Evolutionary conservation across 805 yeast genomes (phyloP), one percentile per base, ranked within the genome.

Genomic region (Nakazawaea sp.): DNA sequence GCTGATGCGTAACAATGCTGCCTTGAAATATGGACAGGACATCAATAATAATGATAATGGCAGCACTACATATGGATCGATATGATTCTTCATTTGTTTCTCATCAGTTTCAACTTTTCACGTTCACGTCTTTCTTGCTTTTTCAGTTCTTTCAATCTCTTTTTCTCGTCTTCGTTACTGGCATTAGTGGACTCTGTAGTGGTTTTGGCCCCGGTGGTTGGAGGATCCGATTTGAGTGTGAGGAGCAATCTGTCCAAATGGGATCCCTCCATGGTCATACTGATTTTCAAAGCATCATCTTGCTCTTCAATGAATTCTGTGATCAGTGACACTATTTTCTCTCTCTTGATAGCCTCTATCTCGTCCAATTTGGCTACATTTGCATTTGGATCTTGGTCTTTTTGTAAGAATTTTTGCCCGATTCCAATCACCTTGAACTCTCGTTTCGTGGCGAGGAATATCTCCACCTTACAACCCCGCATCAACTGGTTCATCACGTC

Each of bases 331-430:
- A 32, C 31, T 10, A 38, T 13, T 13, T 38, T 38, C 18, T 32
- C 41, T 24, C 41, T 27, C 23, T 33, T 38, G 20, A 38, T 38
- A 15, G 9, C 6, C 17, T 37, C 36, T 2, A 38, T 18, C 18
- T 38, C 37, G 26, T 32, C 40, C 5, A 32, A 23, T 4, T 17
- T 26, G 18, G 24, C 5, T 18, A 13, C 27, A 15, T n/a, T n/a
- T n/a, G n/a, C n/a, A n/a, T n/a, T n/a, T n/a, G n/a, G n/a, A n/a
- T n/a, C n/a, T n/a, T n/a, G n/a, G n/a, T n/a, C n/a, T n/a, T n/a
- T n/a, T n/a, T n/a, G n/a, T n/a, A n/a, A n/a, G n/a, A n/a, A n/a
- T n/a, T n/a, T n/a, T n/a, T n/a, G n/a, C n/a, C n/a, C n/a, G n/a
- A n/a, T n/a, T n/a, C n/a, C n/a, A n/a, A n/a, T n/a, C n/a, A n/a